Percentiles rank a stretch among this genome's conserved stretches.
phyloP scores from a whole-genome alignment of 257 asterid species.

The Ilex aquifolium region DNA sequence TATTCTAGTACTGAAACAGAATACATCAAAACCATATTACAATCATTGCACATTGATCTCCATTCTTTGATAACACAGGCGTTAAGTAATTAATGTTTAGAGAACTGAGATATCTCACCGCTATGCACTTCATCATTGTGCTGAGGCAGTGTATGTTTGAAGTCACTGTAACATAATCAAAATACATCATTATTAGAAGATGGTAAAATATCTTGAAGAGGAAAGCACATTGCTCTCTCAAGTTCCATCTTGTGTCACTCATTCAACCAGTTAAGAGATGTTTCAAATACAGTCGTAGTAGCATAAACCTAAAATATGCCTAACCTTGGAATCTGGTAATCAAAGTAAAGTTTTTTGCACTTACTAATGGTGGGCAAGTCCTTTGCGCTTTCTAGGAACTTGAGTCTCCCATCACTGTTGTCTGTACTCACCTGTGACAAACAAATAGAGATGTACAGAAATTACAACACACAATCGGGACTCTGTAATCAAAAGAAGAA shows the following conservation, averaged over 20 bases:
- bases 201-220: neutral
- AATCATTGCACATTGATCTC: too few species aligned
- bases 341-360: conserved; percentile 4
- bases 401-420: conserved; percentile 22
- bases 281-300: neutral
- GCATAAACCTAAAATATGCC: neutral
- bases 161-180: conserved; percentile 26
- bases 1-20: too few species aligned
- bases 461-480: neutral
- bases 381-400: conserved; percentile 35
- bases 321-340: neutral
- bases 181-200: neutral
- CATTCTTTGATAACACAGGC: too few species aligned
- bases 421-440: conserved; percentile 25
- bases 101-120: conserved; percentile 30
- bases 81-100: too few species aligned
- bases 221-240: neutral
- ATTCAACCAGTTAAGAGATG: neutral
- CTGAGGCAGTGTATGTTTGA: conserved; percentile 32
- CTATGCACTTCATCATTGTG: conserved; percentile 52
- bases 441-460: neutral
- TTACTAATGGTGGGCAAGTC: conserved; percentile 42
- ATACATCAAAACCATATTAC: too few species aligned
- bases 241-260: neutral
- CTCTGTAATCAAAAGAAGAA: neutral